phyloP scores from a whole-genome alignment of 192 early-diverging fungal species.

The Coemansia sp. region DNA sequence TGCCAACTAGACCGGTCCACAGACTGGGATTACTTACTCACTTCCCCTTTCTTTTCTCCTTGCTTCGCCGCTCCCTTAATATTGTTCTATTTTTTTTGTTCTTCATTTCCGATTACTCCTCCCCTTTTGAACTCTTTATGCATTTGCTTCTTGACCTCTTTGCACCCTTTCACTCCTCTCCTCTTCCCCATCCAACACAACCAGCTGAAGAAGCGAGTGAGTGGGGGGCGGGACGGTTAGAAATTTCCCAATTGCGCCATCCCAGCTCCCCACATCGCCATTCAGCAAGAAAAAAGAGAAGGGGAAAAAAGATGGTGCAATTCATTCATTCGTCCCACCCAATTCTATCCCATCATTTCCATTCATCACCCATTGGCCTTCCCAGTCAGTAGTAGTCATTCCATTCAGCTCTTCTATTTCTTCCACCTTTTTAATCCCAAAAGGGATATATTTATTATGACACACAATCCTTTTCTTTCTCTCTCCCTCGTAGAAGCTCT shows the following conservation, averaged over 20 bases:
- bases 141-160: not conserved
- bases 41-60: no score
- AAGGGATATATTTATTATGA: not conserved
- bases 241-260: not conserved
- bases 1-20: not conserved
- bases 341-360: no score
- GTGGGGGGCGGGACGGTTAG: no score
- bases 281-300: not conserved
- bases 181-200: not conserved
- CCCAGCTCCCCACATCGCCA: not conserved
- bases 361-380: no score
- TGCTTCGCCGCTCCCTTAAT: no score
- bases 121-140: no score
- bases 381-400: no score
- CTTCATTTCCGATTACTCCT: no score
- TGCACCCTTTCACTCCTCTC: not conserved
- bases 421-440: no score
- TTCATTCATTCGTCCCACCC: not conserved
- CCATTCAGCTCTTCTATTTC: no score
- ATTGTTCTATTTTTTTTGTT: no score
- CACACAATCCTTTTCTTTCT: constrained; percentile 4
- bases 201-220: not conserved
- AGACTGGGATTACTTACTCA: no score
- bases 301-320: constrained; percentile 1
- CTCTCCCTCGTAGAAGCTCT: not conserved